Evolutionary conservation across 139 green algal genomes (phyloP).

Genomic region (Parachlorella kessleri): DNA sequence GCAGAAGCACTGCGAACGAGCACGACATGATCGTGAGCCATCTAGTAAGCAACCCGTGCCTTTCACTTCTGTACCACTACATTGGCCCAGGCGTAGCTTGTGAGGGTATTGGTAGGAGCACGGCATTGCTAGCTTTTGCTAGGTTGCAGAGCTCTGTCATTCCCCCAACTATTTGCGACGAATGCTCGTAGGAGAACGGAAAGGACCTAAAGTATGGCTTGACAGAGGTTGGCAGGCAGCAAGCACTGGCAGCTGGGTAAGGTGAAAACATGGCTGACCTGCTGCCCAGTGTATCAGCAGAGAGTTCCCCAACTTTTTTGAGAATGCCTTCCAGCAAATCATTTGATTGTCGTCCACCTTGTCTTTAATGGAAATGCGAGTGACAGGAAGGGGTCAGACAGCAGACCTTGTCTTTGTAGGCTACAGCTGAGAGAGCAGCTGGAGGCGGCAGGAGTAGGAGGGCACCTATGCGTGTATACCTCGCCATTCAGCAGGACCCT

Average conservation of each 20-base stretch:
- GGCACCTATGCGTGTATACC: constrained; percentile 34
- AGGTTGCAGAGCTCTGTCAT: too few species aligned
- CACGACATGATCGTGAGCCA: constrained; percentile 42
- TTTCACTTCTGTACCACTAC: neutral
- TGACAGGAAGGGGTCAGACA: neutral
- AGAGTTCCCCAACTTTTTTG: neutral
- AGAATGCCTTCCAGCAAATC: neutral
- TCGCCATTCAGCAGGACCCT: constrained; percentile 59
- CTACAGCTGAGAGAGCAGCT: neutral
- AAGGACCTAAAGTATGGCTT: constrained; percentile 41
- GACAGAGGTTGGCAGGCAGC: constrained; percentile 37
- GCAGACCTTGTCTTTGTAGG: too few species aligned
- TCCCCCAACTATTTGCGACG: neutral
- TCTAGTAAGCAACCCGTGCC: constrained; percentile 3
- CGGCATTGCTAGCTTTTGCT: too few species aligned
- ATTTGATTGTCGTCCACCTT: too few species aligned
- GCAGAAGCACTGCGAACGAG: constrained; percentile 49
- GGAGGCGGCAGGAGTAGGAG: neutral
- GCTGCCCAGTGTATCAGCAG: neutral
- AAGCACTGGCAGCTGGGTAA: constrained; percentile 48
- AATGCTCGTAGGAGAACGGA: constrained; percentile 48
- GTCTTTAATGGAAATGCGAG: too few species aligned
- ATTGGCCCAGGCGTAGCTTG: neutral
- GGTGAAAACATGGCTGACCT: neutral
- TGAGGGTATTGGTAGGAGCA: too few species aligned